Evolutionary conservation across 2,329 filamentous ascomycete genomes (phyloP).

Genomic region (Aspergillus aculeatinus): DNA sequence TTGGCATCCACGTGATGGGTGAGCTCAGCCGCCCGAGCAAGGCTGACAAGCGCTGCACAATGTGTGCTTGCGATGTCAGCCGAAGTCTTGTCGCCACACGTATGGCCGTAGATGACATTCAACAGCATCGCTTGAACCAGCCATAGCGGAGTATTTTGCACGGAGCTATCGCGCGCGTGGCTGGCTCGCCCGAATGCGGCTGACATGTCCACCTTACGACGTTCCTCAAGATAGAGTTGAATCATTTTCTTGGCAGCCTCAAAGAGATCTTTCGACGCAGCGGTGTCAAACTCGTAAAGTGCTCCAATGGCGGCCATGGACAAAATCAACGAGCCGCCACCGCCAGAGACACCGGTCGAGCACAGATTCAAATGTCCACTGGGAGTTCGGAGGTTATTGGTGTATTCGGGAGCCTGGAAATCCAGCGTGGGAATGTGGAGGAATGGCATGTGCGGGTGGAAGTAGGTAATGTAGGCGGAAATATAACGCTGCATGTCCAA

Average conservation of each 20-base stretch:
- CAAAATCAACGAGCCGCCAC: constrained; percentile 80
- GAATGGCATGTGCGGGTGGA: constrained; percentile 94
- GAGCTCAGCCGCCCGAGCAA: constrained; percentile 85
- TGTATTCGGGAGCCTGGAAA: constrained; percentile 74
- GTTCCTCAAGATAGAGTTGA: constrained; percentile 85
- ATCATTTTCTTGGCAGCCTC: constrained; percentile 96
- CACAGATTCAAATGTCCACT: constrained; percentile 52
- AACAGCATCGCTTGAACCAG: constrained; percentile 95
- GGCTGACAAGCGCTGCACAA: constrained; percentile 83
- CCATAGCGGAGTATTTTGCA: constrained; percentile 82
- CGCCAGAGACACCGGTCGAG: constrained; percentile 62
- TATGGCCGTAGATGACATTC: constrained; percentile 93
- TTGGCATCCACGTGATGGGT: constrained; percentile 48
- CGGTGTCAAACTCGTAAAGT: constrained; percentile 81
- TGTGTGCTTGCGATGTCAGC: constrained; percentile 92
- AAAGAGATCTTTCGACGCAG: constrained; percentile 79
- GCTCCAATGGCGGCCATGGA: constrained; percentile 86
- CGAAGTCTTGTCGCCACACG: constrained; percentile 85
- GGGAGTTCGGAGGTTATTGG: constrained; percentile 59
- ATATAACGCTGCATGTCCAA: constrained; percentile 87
- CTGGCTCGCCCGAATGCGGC: constrained; percentile 56
- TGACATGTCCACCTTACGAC: constrained; percentile 78
- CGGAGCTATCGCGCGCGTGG: constrained; percentile 58
- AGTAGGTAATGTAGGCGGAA: constrained; percentile 83
- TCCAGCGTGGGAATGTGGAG: constrained; percentile 87